Conservation (phyloP, 2,329 filamentous ascomycete genomes). For the Harringtonia lauricola region DNA sequence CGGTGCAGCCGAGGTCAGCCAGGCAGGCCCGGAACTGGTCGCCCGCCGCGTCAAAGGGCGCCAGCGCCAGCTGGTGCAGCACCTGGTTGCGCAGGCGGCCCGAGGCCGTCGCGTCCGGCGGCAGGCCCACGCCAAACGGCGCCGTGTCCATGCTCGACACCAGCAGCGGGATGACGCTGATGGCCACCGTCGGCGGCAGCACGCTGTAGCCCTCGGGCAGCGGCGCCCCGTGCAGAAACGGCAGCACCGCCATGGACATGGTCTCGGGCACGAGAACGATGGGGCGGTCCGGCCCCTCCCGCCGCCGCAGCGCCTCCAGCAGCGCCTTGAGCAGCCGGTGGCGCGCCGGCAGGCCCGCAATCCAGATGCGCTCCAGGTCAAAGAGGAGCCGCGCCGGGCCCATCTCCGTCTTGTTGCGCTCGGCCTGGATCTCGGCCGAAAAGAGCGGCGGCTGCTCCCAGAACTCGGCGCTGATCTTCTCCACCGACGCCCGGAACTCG, state of each 20-base stretch:
- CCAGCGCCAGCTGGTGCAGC: not conserved
- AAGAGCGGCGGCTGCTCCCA: not conserved
- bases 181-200: no score
- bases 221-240: no score
- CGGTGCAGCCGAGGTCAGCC: not conserved
- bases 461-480: not conserved
- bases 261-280: conserved; percentile 2
- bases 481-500: not conserved
- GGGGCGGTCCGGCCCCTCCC: not conserved
- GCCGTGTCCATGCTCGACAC: conserved; percentile 5
- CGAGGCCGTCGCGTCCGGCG: conserved; percentile 2
- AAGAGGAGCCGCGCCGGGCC: not conserved
- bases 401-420: not conserved
- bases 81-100: conserved; percentile 7
- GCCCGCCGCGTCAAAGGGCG: not conserved
- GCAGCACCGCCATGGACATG: not conserved
- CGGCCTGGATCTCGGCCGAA: not conserved
- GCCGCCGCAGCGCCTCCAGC: not conserved
- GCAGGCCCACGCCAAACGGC: conserved; percentile 3
- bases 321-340: not conserved
- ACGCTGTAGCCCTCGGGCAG: no score
- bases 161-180: not conserved
- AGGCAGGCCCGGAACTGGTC: not conserved
- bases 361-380: not conserved
- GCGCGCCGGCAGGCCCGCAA: not conserved